These are phyloP conservation scores for Fusarium sp. DNA, from an alignment of 2,329 filamentous ascomycete species.

Conservation along the genomic window DNA sequence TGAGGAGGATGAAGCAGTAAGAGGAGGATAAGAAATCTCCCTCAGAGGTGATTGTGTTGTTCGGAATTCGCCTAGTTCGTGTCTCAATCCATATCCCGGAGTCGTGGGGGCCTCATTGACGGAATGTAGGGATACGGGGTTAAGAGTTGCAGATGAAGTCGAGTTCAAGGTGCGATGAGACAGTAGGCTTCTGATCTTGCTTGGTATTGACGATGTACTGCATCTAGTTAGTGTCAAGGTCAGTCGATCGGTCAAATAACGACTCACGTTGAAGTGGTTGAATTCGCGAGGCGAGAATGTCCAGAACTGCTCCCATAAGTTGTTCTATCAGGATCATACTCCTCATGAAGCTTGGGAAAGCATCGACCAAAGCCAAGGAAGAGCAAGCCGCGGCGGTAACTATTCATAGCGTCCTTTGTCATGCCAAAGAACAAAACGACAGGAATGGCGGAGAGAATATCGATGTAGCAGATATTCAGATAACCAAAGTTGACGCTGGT, in stretches of 20 bases:
- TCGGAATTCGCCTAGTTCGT: not conserved
- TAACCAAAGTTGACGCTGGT: slow-evolving; percentile 52
- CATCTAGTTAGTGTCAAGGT: not conserved
- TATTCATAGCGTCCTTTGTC: slow-evolving; percentile 63
- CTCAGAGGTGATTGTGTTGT: not conserved
- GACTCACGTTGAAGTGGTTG: slow-evolving; percentile 39
- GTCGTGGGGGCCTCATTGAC: not conserved
- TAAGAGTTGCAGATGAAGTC: slow-evolving; percentile 18
- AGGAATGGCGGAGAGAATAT: slow-evolving; percentile 58
- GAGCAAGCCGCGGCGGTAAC: slow-evolving; percentile 57
- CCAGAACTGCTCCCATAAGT: slow-evolving; percentile 32
- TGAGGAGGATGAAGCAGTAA: not conserved
- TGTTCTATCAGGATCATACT: slow-evolving; percentile 52
- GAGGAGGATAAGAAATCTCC: slow-evolving; percentile 5
- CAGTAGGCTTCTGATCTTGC: slow-evolving; percentile 36
- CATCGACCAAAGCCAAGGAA: slow-evolving; percentile 55
- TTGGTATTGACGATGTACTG: slow-evolving; percentile 28
- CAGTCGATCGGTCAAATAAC: too few relatives aligned
- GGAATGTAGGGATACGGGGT: slow-evolving; percentile 3
- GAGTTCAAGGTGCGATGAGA: slow-evolving; percentile 37
- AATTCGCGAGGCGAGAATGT: slow-evolving; percentile 38
- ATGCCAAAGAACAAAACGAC: slow-evolving; percentile 67
- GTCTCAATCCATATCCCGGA: slow-evolving; percentile 22
- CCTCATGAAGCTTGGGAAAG: slow-evolving; percentile 55
- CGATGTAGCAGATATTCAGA: slow-evolving; percentile 61